Base-by-base conservation (phyloP, 306 rosid species). In the Comarum palustre region DNA sequence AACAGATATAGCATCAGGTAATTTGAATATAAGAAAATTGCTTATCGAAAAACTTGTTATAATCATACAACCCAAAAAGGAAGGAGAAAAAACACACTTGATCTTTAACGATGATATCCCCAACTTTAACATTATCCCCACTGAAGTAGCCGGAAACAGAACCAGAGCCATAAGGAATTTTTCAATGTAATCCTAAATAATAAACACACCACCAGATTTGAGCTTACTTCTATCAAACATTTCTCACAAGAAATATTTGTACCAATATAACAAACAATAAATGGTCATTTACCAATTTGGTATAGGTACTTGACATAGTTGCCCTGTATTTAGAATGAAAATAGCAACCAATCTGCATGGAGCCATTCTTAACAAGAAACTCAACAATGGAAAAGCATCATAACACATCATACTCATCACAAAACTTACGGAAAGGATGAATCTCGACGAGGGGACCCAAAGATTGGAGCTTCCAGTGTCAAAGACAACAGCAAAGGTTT, bases 381-480 rank as follows among this genome's bases (percentile, higher is more conserved):
- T 42, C 43, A 61, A 55, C 39, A 66, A 24, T 66, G 22, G 47
- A 69, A 43, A 54, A 68, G 47, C 27, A 47, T 46, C 29, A 81
- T 19, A 11, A 72, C 54, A 52, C 74, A 11, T 75, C 6, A 29
- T 5, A 32, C 14, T 38, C 50, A 39, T 11, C 24, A 22, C 45
- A 42, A 43, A 19, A 76, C 88, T 83, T 85, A 90, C 96, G 67
- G 96, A 88, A 39, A 90, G 80, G 39, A 81, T 47, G 82, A 93
- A 90, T 82, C 78, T 86, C 19, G 93, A 84, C 68, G 96, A 90
- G 7, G 93, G 96, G 61, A 90, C 90, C 96, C 96, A 90, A 36
- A 90, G 86, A 75, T 88, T 88, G 36, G 93, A 83, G 80, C 91
- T 88, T 2, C 93, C 96, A 25, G 96, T 90, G 62, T 90, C 96